Conservation (phyloP, 2,329 filamentous ascomycete genomes). For the Aspergillus ochraceus region DNA sequence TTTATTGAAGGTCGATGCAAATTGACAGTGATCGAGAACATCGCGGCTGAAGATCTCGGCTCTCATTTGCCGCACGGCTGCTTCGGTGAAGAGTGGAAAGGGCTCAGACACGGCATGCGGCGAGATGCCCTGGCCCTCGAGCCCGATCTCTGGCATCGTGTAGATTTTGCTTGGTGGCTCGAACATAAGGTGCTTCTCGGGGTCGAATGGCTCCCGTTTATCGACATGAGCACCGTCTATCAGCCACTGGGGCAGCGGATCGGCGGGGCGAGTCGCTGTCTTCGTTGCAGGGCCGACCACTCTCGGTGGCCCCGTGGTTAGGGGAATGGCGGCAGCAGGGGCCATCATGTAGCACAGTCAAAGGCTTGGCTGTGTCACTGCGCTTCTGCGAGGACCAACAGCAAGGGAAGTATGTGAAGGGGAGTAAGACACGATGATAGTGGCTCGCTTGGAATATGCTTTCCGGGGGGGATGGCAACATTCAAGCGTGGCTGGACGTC, state of each 20-base stretch:
- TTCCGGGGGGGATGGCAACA: no score
- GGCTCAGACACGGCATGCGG: constrained; percentile 62
- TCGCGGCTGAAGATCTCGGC: constrained; percentile 57
- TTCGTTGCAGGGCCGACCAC: constrained; percentile 14
- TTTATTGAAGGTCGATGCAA: constrained; percentile 56
- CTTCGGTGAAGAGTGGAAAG: constrained; percentile 61
- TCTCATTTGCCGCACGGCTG: constrained; percentile 61
- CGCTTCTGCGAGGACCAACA: no score
- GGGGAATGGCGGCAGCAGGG: not conserved
- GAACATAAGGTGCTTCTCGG: constrained; percentile 55
- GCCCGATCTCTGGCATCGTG: constrained; percentile 58
- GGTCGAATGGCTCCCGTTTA: constrained; percentile 45
- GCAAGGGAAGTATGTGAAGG: no score
- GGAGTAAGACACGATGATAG: no score
- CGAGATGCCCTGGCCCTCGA: constrained; percentile 58
- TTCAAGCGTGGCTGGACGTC: no score
- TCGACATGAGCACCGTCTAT: constrained; percentile 5
- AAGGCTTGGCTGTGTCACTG: no score
- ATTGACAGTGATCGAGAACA: constrained; percentile 57
- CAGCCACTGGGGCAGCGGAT: constrained; percentile 12
- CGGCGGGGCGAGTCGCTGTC: constrained; percentile 18
- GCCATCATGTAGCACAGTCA: constrained; percentile 12
- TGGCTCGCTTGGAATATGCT: no score
- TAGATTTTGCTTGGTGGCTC: constrained; percentile 50
- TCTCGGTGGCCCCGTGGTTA: constrained; percentile 1